Conservation (phyloP, 306 rosid species). For the Quercus gilva region DNA sequence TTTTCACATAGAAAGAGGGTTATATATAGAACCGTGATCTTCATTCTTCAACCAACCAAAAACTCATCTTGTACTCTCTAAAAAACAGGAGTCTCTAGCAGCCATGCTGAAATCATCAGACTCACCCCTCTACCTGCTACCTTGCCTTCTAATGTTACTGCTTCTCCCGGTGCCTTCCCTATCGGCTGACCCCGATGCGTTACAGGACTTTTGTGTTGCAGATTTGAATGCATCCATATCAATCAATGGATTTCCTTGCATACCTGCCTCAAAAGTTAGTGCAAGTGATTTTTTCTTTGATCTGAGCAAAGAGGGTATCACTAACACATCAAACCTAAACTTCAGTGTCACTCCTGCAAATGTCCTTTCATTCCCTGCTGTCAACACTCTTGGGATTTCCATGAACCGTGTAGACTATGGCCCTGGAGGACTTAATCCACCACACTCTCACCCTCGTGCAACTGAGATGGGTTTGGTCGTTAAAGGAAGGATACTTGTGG, state of each 20-base stretch:
- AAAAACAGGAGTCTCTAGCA: not conserved
- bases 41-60: not conserved
- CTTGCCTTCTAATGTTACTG: conserved; percentile 16
- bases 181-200: conserved; percentile 39
- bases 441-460: conserved; percentile 45
- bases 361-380: conserved; percentile 41
- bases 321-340: not conserved
- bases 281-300: conserved; percentile 43
- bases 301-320: conserved; percentile 32
- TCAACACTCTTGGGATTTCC: conserved; percentile 44
- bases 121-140: conserved; percentile 8
- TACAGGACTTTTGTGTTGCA: conserved; percentile 47
- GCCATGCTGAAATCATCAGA: conserved; percentile 20
- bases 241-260: conserved; percentile 49
- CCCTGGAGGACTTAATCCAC: conserved; percentile 35
- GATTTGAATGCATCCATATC: conserved; percentile 15
- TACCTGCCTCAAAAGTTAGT: conserved; percentile 25
- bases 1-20: not conserved
- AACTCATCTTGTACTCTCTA: too few relatives aligned
- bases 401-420: conserved; percentile 47
- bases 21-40: not conserved
- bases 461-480: conserved; percentile 24
- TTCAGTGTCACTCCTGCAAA: conserved; percentile 16
- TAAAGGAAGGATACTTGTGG: conserved; percentile 42
- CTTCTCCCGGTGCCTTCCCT: conserved; percentile 23